Base-by-base conservation (phyloP, 2,329 filamentous ascomycete genomes). In the Chaetomium globosum region DNA sequence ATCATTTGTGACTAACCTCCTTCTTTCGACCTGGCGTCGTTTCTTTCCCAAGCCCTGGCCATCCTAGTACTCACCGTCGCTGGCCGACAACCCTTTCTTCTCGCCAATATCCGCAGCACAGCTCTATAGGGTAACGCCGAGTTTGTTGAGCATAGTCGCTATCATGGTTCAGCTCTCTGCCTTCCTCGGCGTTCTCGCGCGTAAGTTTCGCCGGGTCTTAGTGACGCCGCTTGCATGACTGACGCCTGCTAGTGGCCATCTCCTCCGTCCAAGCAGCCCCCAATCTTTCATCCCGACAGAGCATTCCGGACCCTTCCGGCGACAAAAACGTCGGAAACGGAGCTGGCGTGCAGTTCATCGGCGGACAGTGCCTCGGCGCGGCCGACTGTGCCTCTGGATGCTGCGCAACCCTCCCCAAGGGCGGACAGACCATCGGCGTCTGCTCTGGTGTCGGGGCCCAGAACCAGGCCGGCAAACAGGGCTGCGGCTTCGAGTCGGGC, bases 381-480 rank as follows among this genome's bases (percentile, higher is more conserved):
- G 74, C 74, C 2, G 75, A 76, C 64, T 77, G 76, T 57, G 73
- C 71, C 3, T 73, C 73, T 0, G 70, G 70, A 12, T 77, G 76
- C 63, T 77, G 76, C 55, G 74, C 74, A 4, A 73, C 63, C 0
- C 63, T 72, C 1, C 65, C 71, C 19, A 30, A 33, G 3, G 66
- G 63, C 39, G 65, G 66, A 19, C 26, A 63, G 4, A 74, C 71
- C 43, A 75, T 73, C 52, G 75, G 75, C 5, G 74, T 76, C 33
- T 78, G 76, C 68, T 76, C 76, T 8, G 75, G 75, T 10, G 54
- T 71, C 1, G 76, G 73, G 1, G 75, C 74, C 0, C 70, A 74
- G 19, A 71, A 65, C 28, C 73, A 74, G 58, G 71, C 71, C 16
- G 76, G 75, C 23, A 77, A 77, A 65, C 74, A 74, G 1, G 76